Evolutionary conservation across 495 filamentous ascomycete species (phyloP).

Genomic region (Glonium stellatum): DNA sequence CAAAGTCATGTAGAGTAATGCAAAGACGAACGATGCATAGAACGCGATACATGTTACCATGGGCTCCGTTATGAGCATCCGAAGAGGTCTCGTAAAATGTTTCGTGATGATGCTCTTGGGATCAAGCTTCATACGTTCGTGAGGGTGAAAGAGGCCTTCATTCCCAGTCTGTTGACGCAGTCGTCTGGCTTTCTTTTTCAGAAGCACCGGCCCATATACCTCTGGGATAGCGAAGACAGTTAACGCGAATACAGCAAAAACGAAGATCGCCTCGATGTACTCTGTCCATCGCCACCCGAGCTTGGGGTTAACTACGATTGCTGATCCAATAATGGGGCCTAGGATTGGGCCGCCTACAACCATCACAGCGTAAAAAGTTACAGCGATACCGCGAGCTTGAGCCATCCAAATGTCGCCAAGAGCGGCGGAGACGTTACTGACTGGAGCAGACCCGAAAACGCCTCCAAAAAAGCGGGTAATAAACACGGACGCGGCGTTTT

Average conservation of each 20-base stretch:
- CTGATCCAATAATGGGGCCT: conserved; percentile 28
- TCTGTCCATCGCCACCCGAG: conserved; percentile 16
- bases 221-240: conserved; percentile 6
- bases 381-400: conserved; percentile 35
- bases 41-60: conserved; percentile 24
- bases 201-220: conserved; percentile 7
- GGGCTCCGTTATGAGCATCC: conserved; percentile 20
- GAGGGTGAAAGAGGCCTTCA: conserved; percentile 26
- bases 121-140: conserved; percentile 28
- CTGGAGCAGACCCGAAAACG: conserved; percentile 35
- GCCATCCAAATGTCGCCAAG: conserved; percentile 46
- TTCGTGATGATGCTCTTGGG: conserved; percentile 34
- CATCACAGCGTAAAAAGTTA: conserved; percentile 36
- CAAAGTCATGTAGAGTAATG: conserved; percentile 11
- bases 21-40: conserved; percentile 45
- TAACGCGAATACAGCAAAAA: conserved; percentile 5
- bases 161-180: conserved; percentile 11
- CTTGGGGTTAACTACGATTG: conserved; percentile 21
- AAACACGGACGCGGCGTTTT: conserved; percentile 30
- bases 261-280: conserved; percentile 9
- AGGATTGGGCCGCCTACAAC: conserved; percentile 38
- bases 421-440: conserved; percentile 40
- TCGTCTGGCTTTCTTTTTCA: conserved; percentile 3
- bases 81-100: conserved; percentile 22
- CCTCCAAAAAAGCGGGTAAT: conserved; percentile 36